Evolutionary conservation across 805 yeast species (phyloP).

Genomic region (Wickerhamiella azyma): DNA sequence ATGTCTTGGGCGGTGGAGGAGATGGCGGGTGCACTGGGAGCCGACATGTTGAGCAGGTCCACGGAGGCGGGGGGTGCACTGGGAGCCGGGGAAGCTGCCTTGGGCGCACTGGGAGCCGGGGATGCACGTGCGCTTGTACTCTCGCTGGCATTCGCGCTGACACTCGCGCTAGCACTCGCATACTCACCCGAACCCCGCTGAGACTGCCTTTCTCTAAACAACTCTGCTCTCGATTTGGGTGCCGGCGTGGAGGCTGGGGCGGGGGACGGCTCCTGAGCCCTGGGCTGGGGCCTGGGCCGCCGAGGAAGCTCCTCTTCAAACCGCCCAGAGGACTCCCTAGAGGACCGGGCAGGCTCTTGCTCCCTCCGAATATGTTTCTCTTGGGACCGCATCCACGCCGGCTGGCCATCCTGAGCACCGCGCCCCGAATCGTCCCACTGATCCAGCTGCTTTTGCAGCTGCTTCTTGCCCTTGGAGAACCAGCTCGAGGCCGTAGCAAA

Average conservation of each 20-base stretch:
- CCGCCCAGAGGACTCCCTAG: no score
- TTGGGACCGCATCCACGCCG: slow-evolving; percentile 67
- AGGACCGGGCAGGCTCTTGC: no score
- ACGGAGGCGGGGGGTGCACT: slow-evolving; percentile 6
- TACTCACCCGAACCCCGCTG: slow-evolving; percentile 3
- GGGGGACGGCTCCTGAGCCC: no score
- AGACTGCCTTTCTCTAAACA: slow-evolving; percentile 10
- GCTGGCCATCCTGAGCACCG: slow-evolving; percentile 29
- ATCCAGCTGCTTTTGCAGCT: slow-evolving; percentile 48
- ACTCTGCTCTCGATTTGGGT: slow-evolving; percentile 9
- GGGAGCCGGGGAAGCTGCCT: background rate
- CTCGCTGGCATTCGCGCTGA: background rate
- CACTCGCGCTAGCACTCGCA: background rate
- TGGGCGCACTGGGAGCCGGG: background rate
- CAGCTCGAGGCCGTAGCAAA: slow-evolving; percentile 46
- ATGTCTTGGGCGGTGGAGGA: slow-evolving; percentile 21
- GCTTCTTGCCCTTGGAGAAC: slow-evolving; percentile 44
- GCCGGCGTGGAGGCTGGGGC: background rate
- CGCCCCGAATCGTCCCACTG: slow-evolving; percentile 27
- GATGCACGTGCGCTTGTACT: background rate
- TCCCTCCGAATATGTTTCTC: slow-evolving; percentile 19
- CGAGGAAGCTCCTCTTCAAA: background rate
- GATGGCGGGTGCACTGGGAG: slow-evolving; percentile 16
- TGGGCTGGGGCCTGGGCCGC: no score
- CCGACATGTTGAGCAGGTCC: slow-evolving; percentile 14